Evolutionary conservation across 2,329 filamentous ascomycete genomes (phyloP), one percentile per base, ranked within the genome.

Genomic region (Leptographium wingfieldii): DNA sequence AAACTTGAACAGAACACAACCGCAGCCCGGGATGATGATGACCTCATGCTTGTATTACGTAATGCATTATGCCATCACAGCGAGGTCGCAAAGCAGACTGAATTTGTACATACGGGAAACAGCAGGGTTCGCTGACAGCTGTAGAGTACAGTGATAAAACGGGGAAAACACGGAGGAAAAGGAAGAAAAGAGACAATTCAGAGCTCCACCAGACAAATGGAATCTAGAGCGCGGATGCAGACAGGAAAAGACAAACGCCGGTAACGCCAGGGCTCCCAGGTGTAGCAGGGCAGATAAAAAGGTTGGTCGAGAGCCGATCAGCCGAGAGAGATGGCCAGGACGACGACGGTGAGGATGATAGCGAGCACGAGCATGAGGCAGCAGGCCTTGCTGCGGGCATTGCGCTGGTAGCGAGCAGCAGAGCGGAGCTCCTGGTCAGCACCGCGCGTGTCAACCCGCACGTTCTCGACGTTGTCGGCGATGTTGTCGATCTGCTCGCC

Each of bases 341-440:
- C 79, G 53, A 99, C 86, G 66, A 99, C 90, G 3, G 90, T 87
- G 68, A 97, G 73, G 62, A 99, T 94, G 55, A 99, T 83, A 1
- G 88, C 86, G 68, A 99, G 72, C 62, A 99, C 92, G 57, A 99
- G 74, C 68, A 99, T 74, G 70, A 99, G 75, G 71, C 92, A 96
- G 72, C 92, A 99, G 49, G 90, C 89, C 79, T 95, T 96, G 74
- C 90, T 94, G 65, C 95, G 83, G 33, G 94, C 94, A 63, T 90
- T 92, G 80, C 92, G 96, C 78, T 99, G 95, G 73, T 97, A 95
- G 67, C 90, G 80, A 64, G 87, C 90, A 22, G 94, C 94, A 67
- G 87, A 87, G 63, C 89, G 82, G 66, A 96, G 79, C 74, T 99
- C 92, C 60, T 85, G 74, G 71, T 96, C 90, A 51, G 92, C 95